Evolutionary conservation across 2,329 filamentous ascomycete species (phyloP).

Genomic region (Fusarium luffae): DNA sequence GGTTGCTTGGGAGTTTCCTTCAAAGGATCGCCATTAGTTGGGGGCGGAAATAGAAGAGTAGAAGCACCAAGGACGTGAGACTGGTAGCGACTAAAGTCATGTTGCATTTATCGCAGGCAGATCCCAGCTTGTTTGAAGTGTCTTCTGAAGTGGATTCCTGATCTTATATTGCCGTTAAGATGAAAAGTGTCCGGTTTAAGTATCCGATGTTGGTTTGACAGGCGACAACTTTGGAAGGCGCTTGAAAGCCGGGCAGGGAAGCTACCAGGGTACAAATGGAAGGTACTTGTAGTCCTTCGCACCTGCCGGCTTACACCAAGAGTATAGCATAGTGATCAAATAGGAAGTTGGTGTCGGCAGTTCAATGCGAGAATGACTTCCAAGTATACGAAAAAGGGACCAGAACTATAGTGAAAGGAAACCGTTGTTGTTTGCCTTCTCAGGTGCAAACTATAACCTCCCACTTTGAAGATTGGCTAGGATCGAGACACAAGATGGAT

Average conservation of each 20-base stretch:
- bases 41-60: too few species aligned
- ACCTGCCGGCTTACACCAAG: background rate
- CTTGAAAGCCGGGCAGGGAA: background rate
- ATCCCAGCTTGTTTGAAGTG: background rate
- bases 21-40: background rate
- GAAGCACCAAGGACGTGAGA: background rate
- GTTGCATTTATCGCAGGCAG: background rate
- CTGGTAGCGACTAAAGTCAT: background rate
- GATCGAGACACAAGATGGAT: background rate
- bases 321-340: background rate
- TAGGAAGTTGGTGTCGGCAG: background rate
- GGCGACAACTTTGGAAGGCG: background rate
- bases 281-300: background rate
- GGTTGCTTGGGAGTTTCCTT: background rate
- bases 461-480: background rate
- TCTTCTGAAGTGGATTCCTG: background rate
- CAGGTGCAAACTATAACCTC: background rate
- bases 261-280: background rate
- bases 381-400: background rate
- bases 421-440: background rate
- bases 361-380: background rate
- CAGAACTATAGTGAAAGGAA: too few species aligned
- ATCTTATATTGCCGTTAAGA: background rate
- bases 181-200: background rate
- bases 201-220: background rate